A percentile compares a stretch with the other conserved stretches of the same genome.
These are phyloP conservation scores for Sindora glabra DNA, from an alignment of 306 rosid genomes.

Conservation along the genomic window DNA sequence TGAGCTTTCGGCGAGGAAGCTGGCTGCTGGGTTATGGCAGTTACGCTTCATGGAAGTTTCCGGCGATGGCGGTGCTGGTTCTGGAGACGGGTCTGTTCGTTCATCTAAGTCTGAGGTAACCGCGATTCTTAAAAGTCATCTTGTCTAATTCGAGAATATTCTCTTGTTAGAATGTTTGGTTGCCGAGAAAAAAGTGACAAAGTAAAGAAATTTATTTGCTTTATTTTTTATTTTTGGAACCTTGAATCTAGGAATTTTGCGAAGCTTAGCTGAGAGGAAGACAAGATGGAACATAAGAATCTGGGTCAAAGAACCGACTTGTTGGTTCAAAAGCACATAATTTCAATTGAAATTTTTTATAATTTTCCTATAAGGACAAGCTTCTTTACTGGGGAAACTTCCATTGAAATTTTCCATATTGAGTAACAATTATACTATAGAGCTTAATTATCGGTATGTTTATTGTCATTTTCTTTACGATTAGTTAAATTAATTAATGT, in stretches of 20 bases:
- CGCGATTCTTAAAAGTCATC: neutral
- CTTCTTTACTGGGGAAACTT: no score
- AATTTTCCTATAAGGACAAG: no score
- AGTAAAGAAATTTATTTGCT: neutral
- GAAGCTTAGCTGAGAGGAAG: neutral
- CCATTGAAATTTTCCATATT: no score
- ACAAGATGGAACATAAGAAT: neutral
- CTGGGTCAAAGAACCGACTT: neutral
- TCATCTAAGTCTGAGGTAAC: constrained; percentile 10
- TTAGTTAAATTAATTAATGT: no score
- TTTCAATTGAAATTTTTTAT: neutral
- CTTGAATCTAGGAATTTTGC: neutral
- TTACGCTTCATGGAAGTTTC: constrained; percentile 25
- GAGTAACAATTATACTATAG: no score
- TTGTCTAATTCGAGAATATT: neutral
- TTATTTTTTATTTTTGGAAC: neutral
- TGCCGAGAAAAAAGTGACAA: neutral
- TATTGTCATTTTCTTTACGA: no score
- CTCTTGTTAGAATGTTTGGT: neutral
- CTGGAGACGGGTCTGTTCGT: neutral
- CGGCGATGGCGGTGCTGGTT: neutral
- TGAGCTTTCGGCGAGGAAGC: constrained; percentile 32
- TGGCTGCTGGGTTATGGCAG: constrained; percentile 43
- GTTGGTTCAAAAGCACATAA: neutral
- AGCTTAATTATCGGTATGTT: no score